These are phyloP conservation scores for Kwoniella sp. DNA, from an alignment of 768 basidiomycete species.

Conservation along the genomic window DNA sequence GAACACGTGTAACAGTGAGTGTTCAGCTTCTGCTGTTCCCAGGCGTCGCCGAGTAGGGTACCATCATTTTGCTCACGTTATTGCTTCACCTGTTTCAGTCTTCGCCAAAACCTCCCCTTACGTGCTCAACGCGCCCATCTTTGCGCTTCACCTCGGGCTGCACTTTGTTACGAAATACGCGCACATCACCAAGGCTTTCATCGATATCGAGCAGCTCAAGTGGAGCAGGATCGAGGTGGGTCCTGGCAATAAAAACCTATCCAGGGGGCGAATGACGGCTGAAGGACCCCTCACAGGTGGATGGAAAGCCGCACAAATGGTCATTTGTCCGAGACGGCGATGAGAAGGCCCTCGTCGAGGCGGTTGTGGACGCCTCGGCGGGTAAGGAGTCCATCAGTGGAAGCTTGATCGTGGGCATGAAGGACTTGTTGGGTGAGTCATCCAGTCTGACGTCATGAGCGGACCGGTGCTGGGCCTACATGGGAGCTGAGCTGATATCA, in stretches of 20 bases:
- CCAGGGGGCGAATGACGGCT: too few relatives aligned
- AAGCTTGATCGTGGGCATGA: conserved; percentile 63
- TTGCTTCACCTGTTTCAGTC: conserved; percentile 43
- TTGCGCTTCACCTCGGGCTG: conserved; percentile 79
- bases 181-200: conserved; percentile 64
- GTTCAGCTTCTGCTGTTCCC: not conserved
- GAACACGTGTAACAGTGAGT: conserved; percentile 13
- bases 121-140: conserved; percentile 74
- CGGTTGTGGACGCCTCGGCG: conserved; percentile 57
- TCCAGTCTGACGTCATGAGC: not conserved
- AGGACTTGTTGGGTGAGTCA: conserved; percentile 72
- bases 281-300: conserved; percentile 10
- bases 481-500: not conserved
- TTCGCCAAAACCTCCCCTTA: conserved; percentile 86
- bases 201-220: conserved; percentile 71
- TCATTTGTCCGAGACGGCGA: conserved; percentile 85
- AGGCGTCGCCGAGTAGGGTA: not conserved
- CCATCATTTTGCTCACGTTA: conserved; percentile 13
- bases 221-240: conserved; percentile 71
- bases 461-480: not conserved
- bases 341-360: conserved; percentile 70
- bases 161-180: conserved; percentile 76
- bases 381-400: conserved; percentile 64
- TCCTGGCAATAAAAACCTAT: too few relatives aligned
- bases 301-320: conserved; percentile 62